Conservation (phyloP, 495 filamentous ascomycete genomes). For the Podospora anserina region DNA sequence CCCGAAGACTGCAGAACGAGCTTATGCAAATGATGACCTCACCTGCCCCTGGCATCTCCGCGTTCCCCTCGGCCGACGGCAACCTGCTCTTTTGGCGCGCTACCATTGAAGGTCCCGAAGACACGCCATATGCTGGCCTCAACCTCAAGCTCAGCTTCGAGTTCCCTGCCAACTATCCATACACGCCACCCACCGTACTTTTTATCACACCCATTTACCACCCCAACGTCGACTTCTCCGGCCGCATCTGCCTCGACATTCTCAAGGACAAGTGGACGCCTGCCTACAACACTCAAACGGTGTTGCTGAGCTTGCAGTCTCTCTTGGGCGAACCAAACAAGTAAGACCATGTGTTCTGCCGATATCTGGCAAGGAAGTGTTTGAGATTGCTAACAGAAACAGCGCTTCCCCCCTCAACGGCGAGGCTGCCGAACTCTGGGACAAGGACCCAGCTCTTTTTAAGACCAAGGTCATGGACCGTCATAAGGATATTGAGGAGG, state of each 20-base stretch:
- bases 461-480: constrained; percentile 64
- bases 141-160: constrained; percentile 91
- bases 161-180: constrained; percentile 91
- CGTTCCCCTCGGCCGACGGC: constrained; percentile 86
- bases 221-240: constrained; percentile 90
- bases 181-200: constrained; percentile 85
- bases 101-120: constrained; percentile 86
- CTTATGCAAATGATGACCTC: constrained; percentile 98
- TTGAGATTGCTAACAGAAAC: constrained; percentile 15
- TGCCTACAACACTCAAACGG: constrained; percentile 90
- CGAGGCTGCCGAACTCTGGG: constrained; percentile 95
- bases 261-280: constrained; percentile 96
- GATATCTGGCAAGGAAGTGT: neutral
- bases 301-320: constrained; percentile 90
- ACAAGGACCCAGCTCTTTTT: constrained; percentile 81
- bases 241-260: constrained; percentile 92
- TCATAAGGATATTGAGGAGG: constrained; percentile 56
- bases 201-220: constrained; percentile 95
- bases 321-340: constrained; percentile 97
- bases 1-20: constrained; percentile 84
- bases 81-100: constrained; percentile 90
- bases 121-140: constrained; percentile 84
- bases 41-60: constrained; percentile 86
- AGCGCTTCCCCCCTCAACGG: constrained; percentile 94
- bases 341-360: constrained; percentile 45